Percentiles rank a stretch among this genome's conserved stretches.
Conservation (phyloP, 352 stramenopile species). For the Globisporangium parvum region DNA sequence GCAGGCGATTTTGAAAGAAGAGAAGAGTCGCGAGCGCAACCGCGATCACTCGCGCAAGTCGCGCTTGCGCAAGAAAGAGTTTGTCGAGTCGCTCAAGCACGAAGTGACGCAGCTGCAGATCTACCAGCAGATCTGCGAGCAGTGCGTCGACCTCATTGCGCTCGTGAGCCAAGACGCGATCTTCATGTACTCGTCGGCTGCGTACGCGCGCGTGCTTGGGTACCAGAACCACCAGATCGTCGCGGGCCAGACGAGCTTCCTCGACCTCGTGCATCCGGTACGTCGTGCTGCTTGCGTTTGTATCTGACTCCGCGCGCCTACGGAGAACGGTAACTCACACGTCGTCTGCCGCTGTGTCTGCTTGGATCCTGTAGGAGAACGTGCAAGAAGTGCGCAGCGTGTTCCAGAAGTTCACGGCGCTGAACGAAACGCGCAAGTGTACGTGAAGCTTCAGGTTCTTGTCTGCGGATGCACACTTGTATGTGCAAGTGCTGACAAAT, state of each 20-base stretch:
- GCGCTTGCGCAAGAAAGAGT: slow-evolving; percentile 92
- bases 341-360: neutral
- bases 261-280: slow-evolving; percentile 81
- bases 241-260: slow-evolving; percentile 67
- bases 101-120: slow-evolving; percentile 79
- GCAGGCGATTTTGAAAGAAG: slow-evolving; percentile 71
- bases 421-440: slow-evolving; percentile 69
- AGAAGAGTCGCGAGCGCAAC: slow-evolving; percentile 89
- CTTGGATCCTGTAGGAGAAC: slow-evolving; percentile 28
- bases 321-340: slow-evolving; percentile 3
- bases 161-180: slow-evolving; percentile 59
- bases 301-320: slow-evolving; percentile 4
- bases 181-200: slow-evolving; percentile 62
- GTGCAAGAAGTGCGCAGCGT: slow-evolving; percentile 52
- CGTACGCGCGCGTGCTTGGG: slow-evolving; percentile 67
- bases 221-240: slow-evolving; percentile 77
- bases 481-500: neutral
- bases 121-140: slow-evolving; percentile 82
- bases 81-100: slow-evolving; percentile 91
- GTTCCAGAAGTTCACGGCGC: slow-evolving; percentile 58
- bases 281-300: slow-evolving; percentile 11
- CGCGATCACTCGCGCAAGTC: slow-evolving; percentile 94
- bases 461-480: neutral
- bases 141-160: slow-evolving; percentile 74
- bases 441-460: slow-evolving; percentile 11